These are phyloP conservation scores for Microcyclospora pomicola DNA, from an alignment of 2,329 filamentous ascomycete genomes.

Conservation along the genomic window DNA sequence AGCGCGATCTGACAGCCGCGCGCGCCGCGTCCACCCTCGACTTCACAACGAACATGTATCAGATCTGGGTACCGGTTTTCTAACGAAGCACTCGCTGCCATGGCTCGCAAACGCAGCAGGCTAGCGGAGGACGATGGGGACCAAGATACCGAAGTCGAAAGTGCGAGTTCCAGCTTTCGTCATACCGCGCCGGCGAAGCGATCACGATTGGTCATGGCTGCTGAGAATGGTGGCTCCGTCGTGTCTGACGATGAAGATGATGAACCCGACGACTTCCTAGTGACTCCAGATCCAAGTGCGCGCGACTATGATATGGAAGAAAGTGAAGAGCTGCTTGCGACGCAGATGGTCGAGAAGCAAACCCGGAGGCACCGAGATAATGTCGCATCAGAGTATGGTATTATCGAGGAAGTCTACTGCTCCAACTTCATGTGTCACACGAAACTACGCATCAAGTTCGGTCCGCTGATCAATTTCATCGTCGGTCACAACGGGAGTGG, in stretches of 20 bases:
- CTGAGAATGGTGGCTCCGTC: constrained; percentile 14
- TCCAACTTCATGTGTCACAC: constrained; percentile 95
- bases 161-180: constrained; percentile 17
- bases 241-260: constrained; percentile 20
- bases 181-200: constrained; percentile 14
- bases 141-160: constrained; percentile 14
- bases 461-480: constrained; percentile 93
- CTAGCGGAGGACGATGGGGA: constrained; percentile 7
- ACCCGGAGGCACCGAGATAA: constrained; percentile 40
- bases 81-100: no score
- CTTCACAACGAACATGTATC: no score
- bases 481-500: constrained; percentile 96
- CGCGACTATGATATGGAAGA: constrained; percentile 10
- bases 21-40: no score
- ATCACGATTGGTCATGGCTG: constrained; percentile 17
- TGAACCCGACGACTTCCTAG: constrained; percentile 4
- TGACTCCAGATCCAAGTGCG: constrained; percentile 2
- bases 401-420: constrained; percentile 76
- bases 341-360: constrained; percentile 20
- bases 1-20: no score
- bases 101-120: constrained; percentile 14
- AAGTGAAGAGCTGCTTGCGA: constrained; percentile 16
- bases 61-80: no score
- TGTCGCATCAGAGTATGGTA: constrained; percentile 63
- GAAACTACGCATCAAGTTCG: constrained; percentile 67